Percentiles rank a stretch among this genome's conserved stretches.
Evolutionary conservation across 164 flowering plant species (phyloP).

Genomic region (Houttuynia cordata): DNA sequence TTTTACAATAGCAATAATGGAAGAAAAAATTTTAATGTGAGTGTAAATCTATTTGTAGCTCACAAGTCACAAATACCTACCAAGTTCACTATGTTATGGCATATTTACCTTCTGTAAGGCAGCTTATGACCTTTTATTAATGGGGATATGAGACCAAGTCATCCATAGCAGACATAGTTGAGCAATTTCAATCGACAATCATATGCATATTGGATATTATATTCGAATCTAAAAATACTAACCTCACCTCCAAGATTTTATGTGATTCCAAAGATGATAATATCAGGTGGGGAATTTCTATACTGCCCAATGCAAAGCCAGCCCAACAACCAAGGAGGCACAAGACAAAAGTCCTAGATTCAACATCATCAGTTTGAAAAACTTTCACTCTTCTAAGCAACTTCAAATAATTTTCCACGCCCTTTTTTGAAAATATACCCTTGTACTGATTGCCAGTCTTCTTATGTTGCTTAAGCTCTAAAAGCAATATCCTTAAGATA

Average conservation of each 20-base stretch:
- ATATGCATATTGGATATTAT: no score
- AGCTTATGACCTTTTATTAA: no score
- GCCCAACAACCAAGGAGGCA: constrained; percentile 84
- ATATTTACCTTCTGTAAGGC: no score
- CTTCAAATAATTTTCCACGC: constrained; percentile 37
- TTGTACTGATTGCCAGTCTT: constrained; percentile 18
- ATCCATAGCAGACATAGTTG: no score
- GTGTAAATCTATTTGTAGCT: no score
- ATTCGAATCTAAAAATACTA: background rate
- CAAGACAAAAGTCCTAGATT: constrained; percentile 54
- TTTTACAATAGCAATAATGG: no score
- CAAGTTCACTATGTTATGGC: no score
- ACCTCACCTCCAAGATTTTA: constrained; percentile 56
- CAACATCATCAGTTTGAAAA: constrained; percentile 45
- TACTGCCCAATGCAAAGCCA: constrained; percentile 51
- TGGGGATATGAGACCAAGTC: no score
- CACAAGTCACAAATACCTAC: no score
- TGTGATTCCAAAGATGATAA: constrained; percentile 49
- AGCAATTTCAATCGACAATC: no score
- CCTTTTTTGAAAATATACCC: constrained; percentile 36
- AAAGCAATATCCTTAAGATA: constrained; percentile 45
- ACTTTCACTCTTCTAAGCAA: constrained; percentile 64
- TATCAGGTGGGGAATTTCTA: constrained; percentile 57
- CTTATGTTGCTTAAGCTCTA: constrained; percentile 16
- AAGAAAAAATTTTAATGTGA: no score